Evolutionary conservation across 345 rosid genomes (phyloP).

Genomic region (Rhodamnia rubescens): DNA sequence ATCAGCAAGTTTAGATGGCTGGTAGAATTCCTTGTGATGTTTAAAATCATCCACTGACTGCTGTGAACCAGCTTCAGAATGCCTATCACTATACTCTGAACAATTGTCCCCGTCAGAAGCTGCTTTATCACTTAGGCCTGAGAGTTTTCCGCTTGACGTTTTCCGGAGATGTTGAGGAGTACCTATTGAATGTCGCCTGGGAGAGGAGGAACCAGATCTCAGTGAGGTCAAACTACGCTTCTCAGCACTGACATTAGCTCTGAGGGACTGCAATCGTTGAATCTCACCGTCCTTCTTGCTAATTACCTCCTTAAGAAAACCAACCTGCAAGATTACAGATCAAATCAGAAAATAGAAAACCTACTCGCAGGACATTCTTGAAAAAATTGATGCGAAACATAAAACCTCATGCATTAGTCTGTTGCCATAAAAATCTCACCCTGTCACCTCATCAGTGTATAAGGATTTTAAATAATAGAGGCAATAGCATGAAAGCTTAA

Average conservation of each 20-base stretch:
- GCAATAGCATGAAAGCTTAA: not conserved
- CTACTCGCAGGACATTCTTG: not conserved
- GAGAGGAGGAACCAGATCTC: conserved; percentile 52
- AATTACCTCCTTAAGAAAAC: conserved; percentile 59
- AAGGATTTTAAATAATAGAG: not conserved
- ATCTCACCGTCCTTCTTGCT: conserved; percentile 77
- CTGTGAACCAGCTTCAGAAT: conserved; percentile 63
- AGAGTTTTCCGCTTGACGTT: conserved; percentile 23
- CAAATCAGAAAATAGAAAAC: not conserved
- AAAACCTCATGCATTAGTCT: not conserved
- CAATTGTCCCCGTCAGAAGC: conserved; percentile 51
- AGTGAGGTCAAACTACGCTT: conserved; percentile 33
- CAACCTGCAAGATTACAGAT: conserved; percentile 33
- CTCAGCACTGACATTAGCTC: conserved; percentile 27
- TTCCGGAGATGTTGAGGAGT: conserved; percentile 27
- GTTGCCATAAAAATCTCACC: not conserved
- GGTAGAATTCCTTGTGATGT: conserved; percentile 16
- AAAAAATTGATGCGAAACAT: not conserved
- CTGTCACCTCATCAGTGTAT: not conserved
- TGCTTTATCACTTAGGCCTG: conserved; percentile 25
- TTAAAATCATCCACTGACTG: conserved; percentile 40
- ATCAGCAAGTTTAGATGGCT: conserved; percentile 26
- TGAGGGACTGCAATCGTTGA: conserved; percentile 43
- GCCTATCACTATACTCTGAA: conserved; percentile 55
- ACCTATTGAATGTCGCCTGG: conserved; percentile 50